Evolutionary conservation across 2,329 filamentous ascomycete species (phyloP), one percentile per base, ranked within the genome.

Genomic region (Colletotrichum sp.): DNA sequence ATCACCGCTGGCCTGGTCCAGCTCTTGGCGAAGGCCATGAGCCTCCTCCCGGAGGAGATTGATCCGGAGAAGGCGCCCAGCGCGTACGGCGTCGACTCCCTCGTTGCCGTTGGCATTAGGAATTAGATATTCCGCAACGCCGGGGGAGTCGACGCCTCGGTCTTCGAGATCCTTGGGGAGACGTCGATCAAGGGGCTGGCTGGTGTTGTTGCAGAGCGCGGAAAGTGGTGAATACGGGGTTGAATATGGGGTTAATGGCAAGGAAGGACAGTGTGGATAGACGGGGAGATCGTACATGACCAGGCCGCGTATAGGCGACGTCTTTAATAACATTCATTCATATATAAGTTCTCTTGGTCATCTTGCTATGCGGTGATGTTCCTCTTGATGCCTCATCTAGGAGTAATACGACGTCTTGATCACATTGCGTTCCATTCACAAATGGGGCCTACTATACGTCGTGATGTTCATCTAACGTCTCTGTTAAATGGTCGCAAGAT

Each of bases 61-160:
- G 86, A 89, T 76, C 79, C 82, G 44, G 80, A 80, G 36, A 84
- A 83, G 71, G 80, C 86, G 2, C 84, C 86, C 5, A 85, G 83
- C 36, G 86, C 85, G 5, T 90, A 90, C 74, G 89, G 89, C 1
- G 86, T 90, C 8, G 89, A 91, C 81, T 90, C 88, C 0, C 83
- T 91, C 9, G 87, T 90, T 7, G 89, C 89, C 2, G 87, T 90
- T n/a, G 72, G 75, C 36, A 71, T 76, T 7, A 66, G 75, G 66
- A 76, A 75, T 32, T 76, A 75, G 75, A 71, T 76, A 34, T 76
- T 76, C 72, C 71, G 75, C 36, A 76, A 76, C 39, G 72, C 72
- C 39, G 70, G 59, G 74, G 75, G 75, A 49, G 71, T 76, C 71
- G 75, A 76, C 8, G 66, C 70, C 18, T 76, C 75, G 49, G 72